A percentile compares a stretch with the other conserved stretches of the same genome.
Conservation (phyloP, 2,329 filamentous ascomycete species). For the Stemphylium vesicarium region DNA sequence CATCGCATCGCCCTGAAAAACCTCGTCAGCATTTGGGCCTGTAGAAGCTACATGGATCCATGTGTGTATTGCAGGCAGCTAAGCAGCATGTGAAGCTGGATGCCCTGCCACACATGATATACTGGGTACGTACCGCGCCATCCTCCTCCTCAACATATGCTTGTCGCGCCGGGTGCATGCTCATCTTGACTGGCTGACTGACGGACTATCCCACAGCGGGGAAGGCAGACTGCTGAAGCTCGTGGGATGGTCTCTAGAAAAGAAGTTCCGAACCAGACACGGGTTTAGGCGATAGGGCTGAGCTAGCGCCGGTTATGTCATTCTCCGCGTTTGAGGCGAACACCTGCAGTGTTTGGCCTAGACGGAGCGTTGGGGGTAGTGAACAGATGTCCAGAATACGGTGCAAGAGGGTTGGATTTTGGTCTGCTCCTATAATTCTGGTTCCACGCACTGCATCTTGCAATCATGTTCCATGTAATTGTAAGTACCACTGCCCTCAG, state of each 20-base stretch:
- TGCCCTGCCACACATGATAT: neutral
- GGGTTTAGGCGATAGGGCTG: slow-evolving; percentile 38
- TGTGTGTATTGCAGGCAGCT: slow-evolving; percentile 4
- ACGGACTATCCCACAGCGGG: slow-evolving; percentile 17
- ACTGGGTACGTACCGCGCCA: slow-evolving; percentile 63
- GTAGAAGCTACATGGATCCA: neutral
- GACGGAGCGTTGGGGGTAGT: slow-evolving; percentile 5
- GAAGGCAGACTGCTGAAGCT: slow-evolving; percentile 14
- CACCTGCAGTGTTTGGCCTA: slow-evolving; percentile 17
- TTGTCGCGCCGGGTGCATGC: slow-evolving; percentile 85
- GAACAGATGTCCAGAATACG: slow-evolving; percentile 18
- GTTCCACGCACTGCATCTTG: neutral
- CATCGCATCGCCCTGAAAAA: slow-evolving; percentile 59
- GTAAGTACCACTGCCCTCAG: slow-evolving; percentile 29
- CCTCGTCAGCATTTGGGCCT: slow-evolving; percentile 14
- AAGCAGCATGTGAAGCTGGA: slow-evolving; percentile 26
- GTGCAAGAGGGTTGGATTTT: neutral
- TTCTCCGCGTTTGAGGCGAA: slow-evolving; percentile 23
- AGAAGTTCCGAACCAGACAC: slow-evolving; percentile 27
- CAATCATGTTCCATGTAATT: slow-evolving; percentile 25
- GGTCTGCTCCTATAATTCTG: neutral
- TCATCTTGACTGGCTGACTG: slow-evolving; percentile 42
- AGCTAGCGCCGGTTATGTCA: slow-evolving; percentile 37
- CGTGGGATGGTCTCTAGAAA: slow-evolving; percentile 21
- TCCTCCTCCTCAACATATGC: slow-evolving; percentile 90